These are phyloP conservation scores for Fragilariopsis cylindrus DNA, from an alignment of 108 stramenopile genomes.

Conservation along the genomic window DNA sequence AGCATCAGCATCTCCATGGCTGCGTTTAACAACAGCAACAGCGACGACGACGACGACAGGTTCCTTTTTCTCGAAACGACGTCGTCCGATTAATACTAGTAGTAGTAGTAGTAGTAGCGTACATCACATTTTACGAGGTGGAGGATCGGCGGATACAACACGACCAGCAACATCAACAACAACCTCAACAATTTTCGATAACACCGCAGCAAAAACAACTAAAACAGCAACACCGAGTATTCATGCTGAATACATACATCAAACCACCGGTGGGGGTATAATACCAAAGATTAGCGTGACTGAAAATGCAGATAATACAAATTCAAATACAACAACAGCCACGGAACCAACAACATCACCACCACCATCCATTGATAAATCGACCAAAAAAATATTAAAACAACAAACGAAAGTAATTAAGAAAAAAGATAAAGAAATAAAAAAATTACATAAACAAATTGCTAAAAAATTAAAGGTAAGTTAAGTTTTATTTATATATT, in stretches of 20 bases:
- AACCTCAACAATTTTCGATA: too few species aligned
- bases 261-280: background rate
- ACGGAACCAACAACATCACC: background rate
- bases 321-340: background rate
- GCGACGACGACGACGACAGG: too few species aligned
- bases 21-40: too few species aligned
- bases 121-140: too few species aligned
- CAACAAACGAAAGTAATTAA: background rate
- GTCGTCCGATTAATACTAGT: too few species aligned
- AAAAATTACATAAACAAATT: constrained; percentile 31
- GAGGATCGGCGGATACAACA: too few species aligned
- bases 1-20: too few species aligned
- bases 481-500: too few species aligned
- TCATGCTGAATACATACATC: background rate
- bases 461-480: constrained; percentile 37
- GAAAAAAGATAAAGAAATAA: background rate
- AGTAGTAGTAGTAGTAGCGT: too few species aligned
- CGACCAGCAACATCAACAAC: too few species aligned
- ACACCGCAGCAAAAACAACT: background rate
- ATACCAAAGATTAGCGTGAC: too few species aligned
- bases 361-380: background rate
- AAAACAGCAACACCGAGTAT: background rate
- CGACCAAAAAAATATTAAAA: background rate
- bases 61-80: too few species aligned
- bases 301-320: background rate